Percentiles rank a stretch among this genome's conserved stretches.
Evolutionary conservation across 1,284 basidiomycete species (phyloP).

Genomic region (Fomitopsis schrenkii): DNA sequence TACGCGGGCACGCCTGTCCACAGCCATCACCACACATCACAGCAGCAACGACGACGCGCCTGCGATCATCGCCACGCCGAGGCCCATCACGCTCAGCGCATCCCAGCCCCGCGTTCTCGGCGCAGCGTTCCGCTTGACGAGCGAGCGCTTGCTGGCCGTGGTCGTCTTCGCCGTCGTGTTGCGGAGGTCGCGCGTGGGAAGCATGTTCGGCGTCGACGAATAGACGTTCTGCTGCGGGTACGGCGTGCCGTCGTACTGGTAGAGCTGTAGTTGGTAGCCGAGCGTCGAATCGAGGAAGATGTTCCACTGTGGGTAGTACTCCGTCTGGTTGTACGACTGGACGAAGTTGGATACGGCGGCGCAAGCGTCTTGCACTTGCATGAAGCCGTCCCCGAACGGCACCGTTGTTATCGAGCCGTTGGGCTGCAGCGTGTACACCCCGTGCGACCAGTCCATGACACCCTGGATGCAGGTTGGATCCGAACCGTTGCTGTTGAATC

Average conservation of each 20-base stretch:
- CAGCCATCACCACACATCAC: neutral
- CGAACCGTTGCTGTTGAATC: constrained; percentile 78
- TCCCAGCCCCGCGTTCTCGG: constrained; percentile 15
- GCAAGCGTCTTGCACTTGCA: constrained; percentile 90
- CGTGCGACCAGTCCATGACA: constrained; percentile 85
- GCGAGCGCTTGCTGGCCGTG: constrained; percentile 2
- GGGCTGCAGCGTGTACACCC: constrained; percentile 57
- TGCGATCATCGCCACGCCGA: constrained; percentile 10
- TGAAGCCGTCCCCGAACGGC: constrained; percentile 81
- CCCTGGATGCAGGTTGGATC: constrained; percentile 81
- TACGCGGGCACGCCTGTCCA: neutral
- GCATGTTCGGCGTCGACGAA: constrained; percentile 60
- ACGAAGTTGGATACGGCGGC: constrained; percentile 82
- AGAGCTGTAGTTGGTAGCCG: constrained; percentile 64
- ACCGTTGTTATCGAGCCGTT: constrained; percentile 77
- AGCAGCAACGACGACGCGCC: constrained; percentile 15
- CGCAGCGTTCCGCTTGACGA: constrained; percentile 9
- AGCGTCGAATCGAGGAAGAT: constrained; percentile 53
- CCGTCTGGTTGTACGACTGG: constrained; percentile 73
- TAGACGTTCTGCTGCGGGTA: constrained; percentile 57
- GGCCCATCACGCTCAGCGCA: constrained; percentile 7
- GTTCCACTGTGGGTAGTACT: constrained; percentile 50
- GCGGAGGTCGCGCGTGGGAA: constrained; percentile 50
- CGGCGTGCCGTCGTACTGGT: constrained; percentile 60
- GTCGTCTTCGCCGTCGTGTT: constrained; percentile 33